Percentiles rank a stretch among this genome's conserved stretches.
phyloP scores from a whole-genome alignment of 2,329 filamentous ascomycete species.

The Talaromyces sp. region DNA sequence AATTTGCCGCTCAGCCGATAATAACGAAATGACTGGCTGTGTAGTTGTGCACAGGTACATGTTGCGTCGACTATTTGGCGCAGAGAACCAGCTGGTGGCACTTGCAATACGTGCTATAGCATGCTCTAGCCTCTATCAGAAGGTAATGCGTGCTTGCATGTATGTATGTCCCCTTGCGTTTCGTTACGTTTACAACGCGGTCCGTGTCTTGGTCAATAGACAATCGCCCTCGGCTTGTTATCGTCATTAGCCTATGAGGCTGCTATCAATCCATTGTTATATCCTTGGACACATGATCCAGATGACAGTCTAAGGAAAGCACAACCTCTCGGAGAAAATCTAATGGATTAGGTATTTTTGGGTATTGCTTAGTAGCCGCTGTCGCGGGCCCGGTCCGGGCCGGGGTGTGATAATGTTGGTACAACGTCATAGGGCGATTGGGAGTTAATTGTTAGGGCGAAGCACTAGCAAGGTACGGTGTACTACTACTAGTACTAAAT shows the following conservation, averaged over 20 bases:
- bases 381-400: neutral
- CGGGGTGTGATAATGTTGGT: neutral
- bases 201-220: neutral
- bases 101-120: neutral
- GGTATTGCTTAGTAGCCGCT: neutral
- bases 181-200: neutral
- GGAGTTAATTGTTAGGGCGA: neutral
- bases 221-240: neutral
- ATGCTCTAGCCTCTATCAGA: neutral
- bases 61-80: neutral
- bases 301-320: neutral
- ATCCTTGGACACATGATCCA: neutral
- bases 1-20: neutral
- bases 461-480: neutral
- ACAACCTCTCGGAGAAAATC: neutral
- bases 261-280: neutral
- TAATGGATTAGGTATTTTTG: neutral
- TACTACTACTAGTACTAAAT: neutral
- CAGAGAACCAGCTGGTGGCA: neutral
- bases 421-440: neutral
- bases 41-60: neutral
- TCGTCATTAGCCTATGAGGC: neutral
- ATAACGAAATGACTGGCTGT: neutral
- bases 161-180: neutral
- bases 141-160: neutral